Percentiles rank a stretch among this genome's conserved stretches.
Evolutionary conservation across 169 alveolate genomes (phyloP).

Genomic region (Babesia bovis): DNA sequence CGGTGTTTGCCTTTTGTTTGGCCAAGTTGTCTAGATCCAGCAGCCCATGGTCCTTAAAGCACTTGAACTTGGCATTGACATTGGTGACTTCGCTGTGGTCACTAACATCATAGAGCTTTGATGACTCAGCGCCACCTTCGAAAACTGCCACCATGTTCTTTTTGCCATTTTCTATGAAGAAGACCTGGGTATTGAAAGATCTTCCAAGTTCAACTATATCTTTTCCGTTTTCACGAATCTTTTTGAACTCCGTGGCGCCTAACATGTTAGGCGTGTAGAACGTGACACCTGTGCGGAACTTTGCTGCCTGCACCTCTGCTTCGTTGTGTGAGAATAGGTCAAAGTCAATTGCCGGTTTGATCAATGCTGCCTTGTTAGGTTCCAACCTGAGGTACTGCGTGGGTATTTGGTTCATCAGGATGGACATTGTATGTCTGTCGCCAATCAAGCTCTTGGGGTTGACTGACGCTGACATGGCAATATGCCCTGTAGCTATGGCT

Average conservation of each 20-base stretch:
- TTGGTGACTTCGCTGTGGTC: neutral
- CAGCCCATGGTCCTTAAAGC: slow-evolving; percentile 2
- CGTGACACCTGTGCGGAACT: slow-evolving; percentile 19
- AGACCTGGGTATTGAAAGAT: slow-evolving; percentile 44
- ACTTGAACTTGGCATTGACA: neutral
- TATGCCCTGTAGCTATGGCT: neutral
- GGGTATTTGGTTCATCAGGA: slow-evolving; percentile 2
- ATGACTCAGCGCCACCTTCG: slow-evolving; percentile 3
- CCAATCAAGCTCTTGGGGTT: neutral
- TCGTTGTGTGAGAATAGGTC: slow-evolving; percentile 1
- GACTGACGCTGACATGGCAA: neutral
- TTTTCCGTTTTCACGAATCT: neutral
- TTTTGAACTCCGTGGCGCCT: neutral
- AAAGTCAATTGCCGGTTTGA: neutral
- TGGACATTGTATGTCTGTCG: slow-evolving; percentile 14
- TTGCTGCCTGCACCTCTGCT: slow-evolving; percentile 26
- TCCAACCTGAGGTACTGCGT: neutral
- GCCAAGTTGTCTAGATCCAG: slow-evolving; percentile 6
- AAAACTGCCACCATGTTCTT: neutral
- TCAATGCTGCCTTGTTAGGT: neutral
- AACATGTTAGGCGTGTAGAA: slow-evolving; percentile 23
- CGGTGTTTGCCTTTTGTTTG: neutral
- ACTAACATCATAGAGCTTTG: slow-evolving; percentile 8
- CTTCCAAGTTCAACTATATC: neutral
- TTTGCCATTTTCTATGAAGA: slow-evolving; percentile 12